Evolutionary conservation across 2,329 filamentous ascomycete species (phyloP).

Genomic region (Aspergillus ochraceus): DNA sequence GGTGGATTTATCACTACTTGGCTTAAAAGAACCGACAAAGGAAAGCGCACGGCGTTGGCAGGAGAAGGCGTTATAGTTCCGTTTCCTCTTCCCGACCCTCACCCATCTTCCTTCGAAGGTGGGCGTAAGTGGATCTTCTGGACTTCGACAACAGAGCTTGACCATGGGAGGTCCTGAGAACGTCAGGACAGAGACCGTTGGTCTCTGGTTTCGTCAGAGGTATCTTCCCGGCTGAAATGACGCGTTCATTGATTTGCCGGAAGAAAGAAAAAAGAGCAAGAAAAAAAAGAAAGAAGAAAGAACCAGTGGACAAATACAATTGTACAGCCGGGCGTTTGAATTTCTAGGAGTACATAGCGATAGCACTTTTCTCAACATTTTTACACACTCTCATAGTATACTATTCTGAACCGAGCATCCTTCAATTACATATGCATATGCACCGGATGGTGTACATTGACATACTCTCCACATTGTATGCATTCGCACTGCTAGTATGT

Average conservation of each 20-base stretch:
- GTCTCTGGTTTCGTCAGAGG: background rate
- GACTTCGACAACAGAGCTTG: slow-evolving; percentile 12
- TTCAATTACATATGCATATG: background rate
- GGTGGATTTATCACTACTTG: slow-evolving; percentile 20
- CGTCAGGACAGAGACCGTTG: background rate
- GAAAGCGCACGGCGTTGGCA: slow-evolving; percentile 18
- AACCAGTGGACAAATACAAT: slow-evolving; percentile 6
- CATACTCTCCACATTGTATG: no score
- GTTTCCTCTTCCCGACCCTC: slow-evolving; percentile 2
- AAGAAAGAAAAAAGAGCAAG: background rate
- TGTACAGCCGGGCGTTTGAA: slow-evolving; percentile 14
- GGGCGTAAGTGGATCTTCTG: slow-evolving; percentile 19
- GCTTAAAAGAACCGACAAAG: slow-evolving; percentile 14
- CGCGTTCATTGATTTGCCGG: background rate
- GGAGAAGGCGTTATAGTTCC: background rate
- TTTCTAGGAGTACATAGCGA: slow-evolving; percentile 13
- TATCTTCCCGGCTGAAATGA: background rate
- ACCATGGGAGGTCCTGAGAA: background rate
- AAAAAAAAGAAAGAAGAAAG: background rate
- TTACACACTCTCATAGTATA: background rate
- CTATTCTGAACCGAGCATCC: background rate
- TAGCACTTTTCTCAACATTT: slow-evolving; percentile 1
- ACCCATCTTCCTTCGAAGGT: slow-evolving; percentile 2
- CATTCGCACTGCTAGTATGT: no score
- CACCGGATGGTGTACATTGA: background rate